phyloP scores from a whole-genome alignment of 2,329 filamentous ascomycete species.

The Colletotrichum viniferum region DNA sequence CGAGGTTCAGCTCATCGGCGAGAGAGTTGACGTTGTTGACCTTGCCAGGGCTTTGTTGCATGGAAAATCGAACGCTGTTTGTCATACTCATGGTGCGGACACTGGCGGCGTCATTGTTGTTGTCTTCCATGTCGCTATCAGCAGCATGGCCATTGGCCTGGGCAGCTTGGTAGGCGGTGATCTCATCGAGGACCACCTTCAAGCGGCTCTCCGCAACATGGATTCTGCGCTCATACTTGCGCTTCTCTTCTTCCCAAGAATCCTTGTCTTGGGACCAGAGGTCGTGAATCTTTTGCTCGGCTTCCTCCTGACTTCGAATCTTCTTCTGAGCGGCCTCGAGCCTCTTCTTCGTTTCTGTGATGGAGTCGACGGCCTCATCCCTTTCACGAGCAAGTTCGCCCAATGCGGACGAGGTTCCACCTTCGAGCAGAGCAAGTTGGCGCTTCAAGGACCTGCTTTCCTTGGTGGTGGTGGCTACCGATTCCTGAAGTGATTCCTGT shows the following conservation, averaged over 20 bases:
- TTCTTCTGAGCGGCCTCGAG: constrained; percentile 81
- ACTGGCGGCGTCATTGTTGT: constrained; percentile 74
- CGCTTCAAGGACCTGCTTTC: constrained; percentile 83
- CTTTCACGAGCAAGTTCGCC: constrained; percentile 84
- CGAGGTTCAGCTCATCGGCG: constrained; percentile 89
- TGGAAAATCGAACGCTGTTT: constrained; percentile 75
- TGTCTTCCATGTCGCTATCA: constrained; percentile 67
- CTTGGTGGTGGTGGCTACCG: constrained; percentile 67
- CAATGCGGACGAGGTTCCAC: constrained; percentile 84
- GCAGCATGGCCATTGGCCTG: constrained; percentile 45
- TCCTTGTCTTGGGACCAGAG: constrained; percentile 87
- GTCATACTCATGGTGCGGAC: constrained; percentile 76
- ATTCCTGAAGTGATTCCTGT: constrained; percentile 71
- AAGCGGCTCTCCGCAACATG: constrained; percentile 90
- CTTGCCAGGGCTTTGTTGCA: constrained; percentile 62
- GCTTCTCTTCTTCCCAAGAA: constrained; percentile 81
- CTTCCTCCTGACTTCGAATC: constrained; percentile 79
- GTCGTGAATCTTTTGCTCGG: constrained; percentile 76
- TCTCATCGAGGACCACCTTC: constrained; percentile 83
- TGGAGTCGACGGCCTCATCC: constrained; percentile 78
- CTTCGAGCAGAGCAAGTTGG: constrained; percentile 85
- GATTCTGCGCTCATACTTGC: constrained; percentile 81
- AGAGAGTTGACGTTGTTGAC: constrained; percentile 71
- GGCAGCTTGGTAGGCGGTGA: constrained; percentile 71
- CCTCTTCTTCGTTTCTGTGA: constrained; percentile 74